Percentiles rank a stretch among this genome's conserved stretches.
Evolutionary conservation across 1,284 basidiomycete species (phyloP).

Genomic region (Ustilago hordei): DNA sequence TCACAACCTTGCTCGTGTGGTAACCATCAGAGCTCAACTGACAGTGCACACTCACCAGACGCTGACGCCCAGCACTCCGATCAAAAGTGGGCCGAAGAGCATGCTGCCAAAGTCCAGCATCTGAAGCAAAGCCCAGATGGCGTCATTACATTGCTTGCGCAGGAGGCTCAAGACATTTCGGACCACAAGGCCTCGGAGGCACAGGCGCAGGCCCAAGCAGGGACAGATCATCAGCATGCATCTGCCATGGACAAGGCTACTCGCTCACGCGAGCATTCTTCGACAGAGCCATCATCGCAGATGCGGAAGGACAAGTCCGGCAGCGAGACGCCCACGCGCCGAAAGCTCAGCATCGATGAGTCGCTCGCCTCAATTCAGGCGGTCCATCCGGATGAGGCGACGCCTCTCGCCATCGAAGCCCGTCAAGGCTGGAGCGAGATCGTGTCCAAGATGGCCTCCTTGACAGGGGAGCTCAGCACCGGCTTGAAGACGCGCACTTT

Average conservation of each 20-base stretch:
- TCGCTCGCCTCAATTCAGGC: slow-evolving; percentile 32
- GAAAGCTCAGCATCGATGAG: slow-evolving; percentile 24
- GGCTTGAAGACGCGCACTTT: slow-evolving; percentile 18
- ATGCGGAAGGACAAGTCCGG: not conserved
- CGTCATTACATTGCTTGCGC: slow-evolving; percentile 41
- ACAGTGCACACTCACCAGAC: not conserved
- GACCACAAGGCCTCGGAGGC: slow-evolving; percentile 36
- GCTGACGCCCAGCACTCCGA: not conserved
- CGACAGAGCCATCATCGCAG: not conserved
- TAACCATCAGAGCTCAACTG: not conserved
- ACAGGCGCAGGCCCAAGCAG: not conserved
- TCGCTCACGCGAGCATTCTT: not conserved
- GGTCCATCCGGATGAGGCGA: slow-evolving; percentile 24
- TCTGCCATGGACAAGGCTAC: not conserved
- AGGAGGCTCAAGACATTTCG: slow-evolving; percentile 38
- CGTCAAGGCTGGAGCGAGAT: slow-evolving; percentile 60
- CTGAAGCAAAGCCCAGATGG: slow-evolving; percentile 46
- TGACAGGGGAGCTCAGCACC: slow-evolving; percentile 26
- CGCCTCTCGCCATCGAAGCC: slow-evolving; percentile 48
- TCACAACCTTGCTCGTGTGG: slow-evolving; percentile 29
- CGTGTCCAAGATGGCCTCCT: slow-evolving; percentile 43
- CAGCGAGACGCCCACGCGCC: slow-evolving; percentile 4
- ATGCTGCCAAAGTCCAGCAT: slow-evolving; percentile 38
- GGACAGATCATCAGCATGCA: too few species aligned
- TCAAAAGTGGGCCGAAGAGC: slow-evolving; percentile 18